phyloP scores from a whole-genome alignment of 2,329 filamentous ascomycete species.

The Periconia macrospinosa region DNA sequence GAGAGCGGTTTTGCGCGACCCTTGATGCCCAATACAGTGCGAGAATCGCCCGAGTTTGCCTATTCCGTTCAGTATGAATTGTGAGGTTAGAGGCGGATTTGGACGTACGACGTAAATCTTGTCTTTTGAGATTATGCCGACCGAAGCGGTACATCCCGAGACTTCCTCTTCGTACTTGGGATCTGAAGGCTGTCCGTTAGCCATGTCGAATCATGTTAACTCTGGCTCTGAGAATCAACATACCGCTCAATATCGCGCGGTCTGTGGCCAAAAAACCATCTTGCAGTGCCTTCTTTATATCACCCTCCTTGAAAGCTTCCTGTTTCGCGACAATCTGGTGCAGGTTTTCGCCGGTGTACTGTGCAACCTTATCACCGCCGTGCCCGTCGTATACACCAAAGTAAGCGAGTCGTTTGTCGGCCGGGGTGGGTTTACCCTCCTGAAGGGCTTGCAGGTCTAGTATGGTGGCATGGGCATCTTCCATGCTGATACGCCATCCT shows the following conservation, averaged over 20 bases:
- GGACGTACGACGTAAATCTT: conserved; percentile 91
- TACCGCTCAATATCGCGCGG: conserved; percentile 93
- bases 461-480: conserved; percentile 88
- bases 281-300: conserved; percentile 94
- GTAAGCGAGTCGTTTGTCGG: conserved; percentile 80
- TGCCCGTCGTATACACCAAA: conserved; percentile 99
- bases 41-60: conserved; percentile 97
- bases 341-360: conserved; percentile 89
- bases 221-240: conserved; percentile 15
- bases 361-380: conserved; percentile 92
- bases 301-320: conserved; percentile 85
- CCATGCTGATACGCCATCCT: conserved; percentile 99
- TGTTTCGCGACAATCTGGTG: conserved; percentile 95
- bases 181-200: conserved; percentile 61
- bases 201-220: conserved; percentile 10
- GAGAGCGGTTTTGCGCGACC: conserved; percentile 95
- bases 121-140: conserved; percentile 82
- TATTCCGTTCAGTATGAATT: conserved; percentile 44
- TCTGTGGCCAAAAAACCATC: conserved; percentile 97
- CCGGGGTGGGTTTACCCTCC: conserved; percentile 60
- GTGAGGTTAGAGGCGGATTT: background rate
- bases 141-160: conserved; percentile 94
- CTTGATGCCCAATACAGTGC: conserved; percentile 93
- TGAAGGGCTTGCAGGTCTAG: conserved; percentile 77
- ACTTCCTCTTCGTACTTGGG: conserved; percentile 97